A percentile compares a stretch with the other conserved stretches of the same genome.
These are phyloP conservation scores for Lasiosphaeris hirsuta DNA, from an alignment of 495 filamentous ascomycete species.

Conservation along the genomic window DNA sequence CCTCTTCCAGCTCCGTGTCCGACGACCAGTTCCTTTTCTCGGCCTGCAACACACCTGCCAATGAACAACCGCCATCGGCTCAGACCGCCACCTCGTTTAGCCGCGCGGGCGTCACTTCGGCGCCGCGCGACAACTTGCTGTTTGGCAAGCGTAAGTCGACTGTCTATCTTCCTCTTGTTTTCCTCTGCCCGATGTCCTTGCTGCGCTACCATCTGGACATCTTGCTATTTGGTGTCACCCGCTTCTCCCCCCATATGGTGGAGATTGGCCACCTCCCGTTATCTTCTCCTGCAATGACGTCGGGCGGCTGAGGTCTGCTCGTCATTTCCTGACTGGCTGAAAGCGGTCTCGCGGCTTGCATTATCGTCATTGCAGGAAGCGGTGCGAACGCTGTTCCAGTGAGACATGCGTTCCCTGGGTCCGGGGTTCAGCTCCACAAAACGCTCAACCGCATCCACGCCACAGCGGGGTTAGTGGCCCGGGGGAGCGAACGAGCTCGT, in stretches of 20 bases:
- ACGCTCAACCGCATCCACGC: not conserved
- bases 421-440: slow-evolving; percentile 4
- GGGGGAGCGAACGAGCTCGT: no score
- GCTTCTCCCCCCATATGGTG: no score
- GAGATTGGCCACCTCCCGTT: no score
- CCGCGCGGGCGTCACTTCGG: not conserved
- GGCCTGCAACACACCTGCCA: slow-evolving; percentile 16
- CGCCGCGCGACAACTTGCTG: slow-evolving; percentile 12
- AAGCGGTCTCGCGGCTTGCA: slow-evolving; percentile 6
- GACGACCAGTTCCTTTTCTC: slow-evolving; percentile 28
- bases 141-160: slow-evolving; percentile 14
- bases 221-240: no score
- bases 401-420: slow-evolving; percentile 8
- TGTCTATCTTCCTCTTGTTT: not conserved
- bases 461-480: no score
- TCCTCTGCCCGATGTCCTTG: not conserved
- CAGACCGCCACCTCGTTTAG: not conserved
- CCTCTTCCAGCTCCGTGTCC: slow-evolving; percentile 19
- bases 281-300: not conserved
- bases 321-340: slow-evolving; percentile 8
- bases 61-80: slow-evolving; percentile 14
- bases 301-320: slow-evolving; percentile 5
- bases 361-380: slow-evolving; percentile 1
- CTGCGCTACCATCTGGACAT: no score
- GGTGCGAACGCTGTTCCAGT: not conserved